Base-by-base conservation (phyloP, 1,284 basidiomycete species). In the Mycena sp. region DNA sequence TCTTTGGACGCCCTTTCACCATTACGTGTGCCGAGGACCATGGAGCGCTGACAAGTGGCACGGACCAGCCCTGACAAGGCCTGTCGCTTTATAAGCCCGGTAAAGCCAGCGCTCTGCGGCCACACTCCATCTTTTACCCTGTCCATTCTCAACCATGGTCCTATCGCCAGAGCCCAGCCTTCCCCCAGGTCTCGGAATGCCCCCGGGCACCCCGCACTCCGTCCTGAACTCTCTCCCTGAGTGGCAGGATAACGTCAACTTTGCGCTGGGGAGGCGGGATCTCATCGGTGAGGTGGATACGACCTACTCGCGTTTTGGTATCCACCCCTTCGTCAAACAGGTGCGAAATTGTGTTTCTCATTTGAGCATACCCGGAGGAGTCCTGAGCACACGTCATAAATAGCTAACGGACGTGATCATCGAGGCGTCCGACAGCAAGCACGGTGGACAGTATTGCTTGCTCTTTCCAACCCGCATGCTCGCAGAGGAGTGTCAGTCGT, bases 241-340 rank as follows among this genome's bases (percentile, higher is more conserved):
- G 26, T 99, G 97, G 97, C 81, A 83, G 54, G 96, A 99, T 77
- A 95, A 93, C 70, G 87, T 99, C 45, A 95, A 85, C 11, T 98
- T 99, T 71, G 96, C 98, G 76, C 91, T 95, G 71, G 96, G 96
- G 17, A 88, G 92, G 40, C n/a, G 52, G 11, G n/a, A 25, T 7
- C 12, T 23, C 53, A 29, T 45, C 54, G 4, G n/a, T 35, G 23
- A 58, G 40, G n/a, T n/a, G n/a, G 63, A 52, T 10, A 89, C 90
- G 4, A 96, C 96, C n/a, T 99, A 99, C 74, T 98, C 98, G 0
- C 84, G 97, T 51, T 99, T 99, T 80, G 98, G 96, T 76, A 92
- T 99, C 60, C 94, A 98, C 76, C 81, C 88, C 29, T 90, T 85
- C 67, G 95, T 98, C 35, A 87, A 90, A 74, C 93, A 94, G 83